phyloP scores from a whole-genome alignment of 176 grass and related monocot species.

The Metroxylon sagu region DNA sequence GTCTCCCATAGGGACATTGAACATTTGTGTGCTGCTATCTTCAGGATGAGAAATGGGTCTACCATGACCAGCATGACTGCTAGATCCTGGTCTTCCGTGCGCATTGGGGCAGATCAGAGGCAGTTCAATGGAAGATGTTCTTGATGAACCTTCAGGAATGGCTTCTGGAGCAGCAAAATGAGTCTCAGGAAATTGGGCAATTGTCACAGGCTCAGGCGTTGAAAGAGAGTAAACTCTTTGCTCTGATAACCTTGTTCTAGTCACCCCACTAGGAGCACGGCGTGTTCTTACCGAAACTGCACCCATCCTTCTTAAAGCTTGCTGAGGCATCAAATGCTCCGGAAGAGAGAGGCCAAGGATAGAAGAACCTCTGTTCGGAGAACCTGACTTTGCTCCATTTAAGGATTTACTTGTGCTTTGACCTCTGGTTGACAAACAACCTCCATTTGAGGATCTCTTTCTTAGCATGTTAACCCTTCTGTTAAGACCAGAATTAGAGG shows the following conservation, averaged over 20 bases:
- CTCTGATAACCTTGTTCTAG: conserved; percentile 1
- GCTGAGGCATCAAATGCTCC: background rate
- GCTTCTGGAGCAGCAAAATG: background rate
- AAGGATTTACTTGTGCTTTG: conserved; percentile 20
- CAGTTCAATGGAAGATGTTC: background rate
- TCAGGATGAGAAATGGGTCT: background rate
- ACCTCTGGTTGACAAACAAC: background rate
- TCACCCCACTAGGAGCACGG: background rate
- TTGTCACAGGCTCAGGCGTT: too few relatives aligned
- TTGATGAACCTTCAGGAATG: background rate
- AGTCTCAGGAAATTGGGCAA: background rate
- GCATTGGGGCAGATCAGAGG: background rate
- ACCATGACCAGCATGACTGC: background rate
- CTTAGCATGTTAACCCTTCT: conserved; percentile 29
- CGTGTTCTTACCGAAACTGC: background rate
- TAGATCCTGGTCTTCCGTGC: background rate
- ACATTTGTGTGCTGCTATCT: background rate
- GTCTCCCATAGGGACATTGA: background rate
- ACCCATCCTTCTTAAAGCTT: background rate
- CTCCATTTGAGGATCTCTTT: conserved; percentile 2
- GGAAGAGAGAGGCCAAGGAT: background rate
- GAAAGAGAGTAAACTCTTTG: background rate
- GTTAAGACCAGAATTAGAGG: background rate
- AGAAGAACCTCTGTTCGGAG: background rate
- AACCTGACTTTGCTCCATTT: conserved; percentile 5